Evolutionary conservation across 306 rosid species (phyloP).

Genomic region (Gastrolobium bilobum): DNA sequence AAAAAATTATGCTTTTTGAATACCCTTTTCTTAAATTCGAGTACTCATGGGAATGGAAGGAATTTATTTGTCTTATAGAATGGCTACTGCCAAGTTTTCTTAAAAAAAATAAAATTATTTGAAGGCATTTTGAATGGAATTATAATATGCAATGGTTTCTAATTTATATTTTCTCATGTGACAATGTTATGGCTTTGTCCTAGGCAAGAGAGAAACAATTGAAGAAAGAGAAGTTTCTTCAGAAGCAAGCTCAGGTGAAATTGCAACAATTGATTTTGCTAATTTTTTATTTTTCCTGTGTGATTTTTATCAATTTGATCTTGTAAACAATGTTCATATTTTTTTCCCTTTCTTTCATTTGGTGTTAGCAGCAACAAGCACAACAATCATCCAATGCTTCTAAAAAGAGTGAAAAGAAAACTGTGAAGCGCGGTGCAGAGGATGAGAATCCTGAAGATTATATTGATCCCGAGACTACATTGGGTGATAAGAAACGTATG

Average conservation of each 20-base stretch:
- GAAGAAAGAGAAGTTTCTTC: conserved; percentile 77
- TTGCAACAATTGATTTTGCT: conserved; percentile 25
- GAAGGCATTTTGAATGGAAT: background rate
- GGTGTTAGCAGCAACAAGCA: conserved; percentile 77
- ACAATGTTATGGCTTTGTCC: conserved; percentile 28
- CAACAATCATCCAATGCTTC: conserved; percentile 69
- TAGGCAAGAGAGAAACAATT: conserved; percentile 96
- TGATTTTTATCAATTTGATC: conserved; percentile 26
- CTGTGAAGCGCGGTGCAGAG: conserved; percentile 67
- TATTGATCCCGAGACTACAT: conserved; percentile 79
- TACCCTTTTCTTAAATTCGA: background rate
- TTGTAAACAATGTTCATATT: conserved; percentile 1
- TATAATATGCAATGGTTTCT: background rate
- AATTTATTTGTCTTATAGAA: background rate
- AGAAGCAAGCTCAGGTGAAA: conserved; percentile 84
- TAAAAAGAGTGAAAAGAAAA: conserved; percentile 84
- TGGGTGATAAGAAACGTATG: conserved; percentile 78
- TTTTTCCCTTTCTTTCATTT: background rate
- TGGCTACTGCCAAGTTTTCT: background rate
- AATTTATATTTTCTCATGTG: background rate
- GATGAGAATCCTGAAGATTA: conserved; percentile 83
- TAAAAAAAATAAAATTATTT: background rate
- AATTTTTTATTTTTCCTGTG: background rate
- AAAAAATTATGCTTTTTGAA: background rate
- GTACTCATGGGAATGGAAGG: background rate